Evolutionary conservation across 306 rosid genomes (phyloP).

Genomic region (Oemleria cerasiformis): DNA sequence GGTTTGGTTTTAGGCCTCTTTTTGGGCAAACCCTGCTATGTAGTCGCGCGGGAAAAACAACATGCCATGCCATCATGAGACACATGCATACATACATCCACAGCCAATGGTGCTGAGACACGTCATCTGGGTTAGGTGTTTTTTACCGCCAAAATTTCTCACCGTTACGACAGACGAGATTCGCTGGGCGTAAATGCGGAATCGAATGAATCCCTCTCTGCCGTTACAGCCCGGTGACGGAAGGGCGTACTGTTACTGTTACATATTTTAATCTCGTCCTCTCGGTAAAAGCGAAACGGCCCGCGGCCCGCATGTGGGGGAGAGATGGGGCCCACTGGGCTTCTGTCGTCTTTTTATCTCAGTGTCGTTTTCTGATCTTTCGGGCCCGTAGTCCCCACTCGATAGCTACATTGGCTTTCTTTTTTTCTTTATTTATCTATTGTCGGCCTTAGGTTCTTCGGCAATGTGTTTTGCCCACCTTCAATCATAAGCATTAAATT

Average conservation of each 20-base stretch:
- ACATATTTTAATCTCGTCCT: neutral
- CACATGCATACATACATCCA: constrained; percentile 28
- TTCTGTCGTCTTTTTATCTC: neutral
- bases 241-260: neutral
- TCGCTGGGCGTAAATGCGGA: constrained; percentile 4
- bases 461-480: too few relatives aligned
- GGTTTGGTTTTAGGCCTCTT: constrained; percentile 13
- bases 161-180: constrained; percentile 33
- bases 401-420: neutral
- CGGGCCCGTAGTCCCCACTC: neutral
- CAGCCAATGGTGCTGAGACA: neutral
- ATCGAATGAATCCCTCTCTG: neutral
- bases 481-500: too few relatives aligned
- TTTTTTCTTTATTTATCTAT: too few relatives aligned
- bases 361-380: neutral
- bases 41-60: constrained; percentile 52
- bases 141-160: constrained; percentile 55
- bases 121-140: constrained; percentile 11
- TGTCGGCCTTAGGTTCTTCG: neutral
- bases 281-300: neutral
- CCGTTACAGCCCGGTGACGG: constrained; percentile 25
- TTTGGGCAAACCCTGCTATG: constrained; percentile 18
- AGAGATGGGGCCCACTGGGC: neutral
- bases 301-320: constrained; percentile 4
- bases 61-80: constrained; percentile 22